These are phyloP conservation scores for Sclerotinia nivalis DNA, from an alignment of 2,329 filamentous ascomycete species.

Conservation along the genomic window DNA sequence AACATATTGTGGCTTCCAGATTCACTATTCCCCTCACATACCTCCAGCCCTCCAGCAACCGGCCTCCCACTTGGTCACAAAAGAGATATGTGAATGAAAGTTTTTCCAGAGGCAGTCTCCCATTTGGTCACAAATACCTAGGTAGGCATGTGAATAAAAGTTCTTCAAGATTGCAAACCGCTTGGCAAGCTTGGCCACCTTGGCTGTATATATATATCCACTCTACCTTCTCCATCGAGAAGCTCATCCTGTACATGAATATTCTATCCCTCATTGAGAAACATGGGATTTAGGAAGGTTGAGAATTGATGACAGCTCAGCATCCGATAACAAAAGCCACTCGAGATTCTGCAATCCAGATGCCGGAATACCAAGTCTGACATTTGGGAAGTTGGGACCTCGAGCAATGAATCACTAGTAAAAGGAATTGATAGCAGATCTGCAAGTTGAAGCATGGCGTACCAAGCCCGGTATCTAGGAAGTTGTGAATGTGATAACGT, in stretches of 20 bases:
- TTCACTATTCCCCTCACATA: too few species aligned
- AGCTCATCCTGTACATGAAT: background rate
- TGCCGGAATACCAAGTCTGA: background rate
- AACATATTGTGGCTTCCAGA: background rate
- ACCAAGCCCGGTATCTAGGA: slow-evolving; percentile 8
- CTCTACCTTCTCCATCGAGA: background rate
- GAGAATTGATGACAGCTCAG: background rate
- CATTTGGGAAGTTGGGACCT: background rate
- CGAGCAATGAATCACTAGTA: background rate
- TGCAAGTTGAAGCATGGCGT: background rate
- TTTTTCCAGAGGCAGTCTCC: too few species aligned
- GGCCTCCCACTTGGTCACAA: too few species aligned
- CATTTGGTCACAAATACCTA: background rate
- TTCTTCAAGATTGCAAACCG: background rate
- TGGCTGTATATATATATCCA: background rate
- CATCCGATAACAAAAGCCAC: background rate
- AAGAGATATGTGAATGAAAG: too few species aligned
- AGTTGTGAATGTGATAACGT: slow-evolving; percentile 1
- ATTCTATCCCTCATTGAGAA: background rate
- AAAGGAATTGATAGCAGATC: background rate
- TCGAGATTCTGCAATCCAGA: background rate
- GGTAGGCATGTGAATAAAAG: background rate
- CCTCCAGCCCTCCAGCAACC: background rate
- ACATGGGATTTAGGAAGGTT: background rate
- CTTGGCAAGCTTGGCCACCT: slow-evolving; percentile 13